Evolutionary conservation across 2,329 filamentous ascomycete genomes (phyloP).

Genomic region (Cercospora zeae-maydis): DNA sequence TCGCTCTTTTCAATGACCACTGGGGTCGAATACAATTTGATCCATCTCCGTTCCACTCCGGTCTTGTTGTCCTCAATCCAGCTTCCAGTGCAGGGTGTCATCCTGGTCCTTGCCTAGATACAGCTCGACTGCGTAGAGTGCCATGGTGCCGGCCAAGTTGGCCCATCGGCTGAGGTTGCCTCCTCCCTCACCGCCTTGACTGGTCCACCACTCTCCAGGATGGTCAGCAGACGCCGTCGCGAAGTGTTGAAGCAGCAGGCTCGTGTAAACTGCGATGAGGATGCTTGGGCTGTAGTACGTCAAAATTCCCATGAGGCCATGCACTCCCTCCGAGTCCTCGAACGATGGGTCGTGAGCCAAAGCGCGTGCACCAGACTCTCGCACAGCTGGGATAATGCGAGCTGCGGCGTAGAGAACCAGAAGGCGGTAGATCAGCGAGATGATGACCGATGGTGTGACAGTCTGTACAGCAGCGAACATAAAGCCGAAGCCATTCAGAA

Average conservation of each 20-base stretch:
- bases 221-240: slow-evolving; percentile 62
- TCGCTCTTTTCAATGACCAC: not conserved
- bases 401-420: slow-evolving; percentile 95
- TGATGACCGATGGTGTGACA: slow-evolving; percentile 92
- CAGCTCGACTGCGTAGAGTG: slow-evolving; percentile 82
- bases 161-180: slow-evolving; percentile 92
- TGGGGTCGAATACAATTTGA: not conserved
- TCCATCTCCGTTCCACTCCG: not conserved
- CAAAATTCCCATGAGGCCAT: slow-evolving; percentile 73
- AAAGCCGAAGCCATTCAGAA: slow-evolving; percentile 80
- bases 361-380: slow-evolving; percentile 77
- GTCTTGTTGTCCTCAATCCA: slow-evolving; percentile 24
- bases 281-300: slow-evolving; percentile 95
- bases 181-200: slow-evolving; percentile 74
- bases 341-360: slow-evolving; percentile 80
- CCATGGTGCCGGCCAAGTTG: slow-evolving; percentile 85
- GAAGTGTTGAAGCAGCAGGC: slow-evolving; percentile 91
- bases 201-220: slow-evolving; percentile 72
- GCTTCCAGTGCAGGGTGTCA: slow-evolving; percentile 84
- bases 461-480: slow-evolving; percentile 90
- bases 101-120: slow-evolving; percentile 80
- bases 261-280: slow-evolving; percentile 93
- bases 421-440: slow-evolving; percentile 87
- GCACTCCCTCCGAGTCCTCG: slow-evolving; percentile 68
- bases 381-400: slow-evolving; percentile 89